These are phyloP conservation scores for Plantago coronopus DNA, from an alignment of 305 asterid species.

Conservation along the genomic window DNA sequence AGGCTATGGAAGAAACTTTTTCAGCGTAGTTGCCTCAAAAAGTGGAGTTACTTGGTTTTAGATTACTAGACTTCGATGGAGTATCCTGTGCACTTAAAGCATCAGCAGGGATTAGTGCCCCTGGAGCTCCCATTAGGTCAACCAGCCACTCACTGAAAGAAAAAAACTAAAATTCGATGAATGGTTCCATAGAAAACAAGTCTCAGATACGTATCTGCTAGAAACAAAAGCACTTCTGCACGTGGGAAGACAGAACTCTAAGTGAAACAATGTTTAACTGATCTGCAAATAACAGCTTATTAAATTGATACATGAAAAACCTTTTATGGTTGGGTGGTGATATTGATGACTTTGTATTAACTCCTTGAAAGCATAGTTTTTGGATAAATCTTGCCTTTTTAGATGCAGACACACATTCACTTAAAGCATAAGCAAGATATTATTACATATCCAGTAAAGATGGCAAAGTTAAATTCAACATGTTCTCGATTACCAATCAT, in stretches of 20 bases:
- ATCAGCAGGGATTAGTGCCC: constrained; percentile 90
- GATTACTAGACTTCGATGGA: constrained; percentile 48
- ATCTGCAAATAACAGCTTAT: background rate
- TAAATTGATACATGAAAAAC: background rate
- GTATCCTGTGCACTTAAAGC: constrained; percentile 65
- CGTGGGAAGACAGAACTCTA: no score
- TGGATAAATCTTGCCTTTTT: background rate
- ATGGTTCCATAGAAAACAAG: constrained; percentile 7
- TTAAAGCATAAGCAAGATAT: background rate
- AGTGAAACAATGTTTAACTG: background rate
- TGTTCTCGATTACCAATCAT: constrained; percentile 61
- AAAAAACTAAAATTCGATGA: constrained; percentile 34
- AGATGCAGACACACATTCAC: background rate
- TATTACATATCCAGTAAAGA: background rate
- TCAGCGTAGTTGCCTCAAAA: constrained; percentile 36
- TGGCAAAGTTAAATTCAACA: constrained; percentile 12
- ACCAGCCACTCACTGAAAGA: constrained; percentile 88
- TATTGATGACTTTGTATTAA: background rate
- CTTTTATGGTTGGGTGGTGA: background rate
- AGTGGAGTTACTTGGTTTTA: constrained; percentile 51
- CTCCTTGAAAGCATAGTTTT: background rate
- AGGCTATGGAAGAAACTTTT: constrained; percentile 35
- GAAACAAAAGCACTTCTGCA: no score
- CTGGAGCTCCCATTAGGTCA: constrained; percentile 99
- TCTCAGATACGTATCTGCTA: no score